Base-by-base conservation (phyloP, 2,329 filamentous ascomycete species). In the Penicillium crustosum region DNA sequence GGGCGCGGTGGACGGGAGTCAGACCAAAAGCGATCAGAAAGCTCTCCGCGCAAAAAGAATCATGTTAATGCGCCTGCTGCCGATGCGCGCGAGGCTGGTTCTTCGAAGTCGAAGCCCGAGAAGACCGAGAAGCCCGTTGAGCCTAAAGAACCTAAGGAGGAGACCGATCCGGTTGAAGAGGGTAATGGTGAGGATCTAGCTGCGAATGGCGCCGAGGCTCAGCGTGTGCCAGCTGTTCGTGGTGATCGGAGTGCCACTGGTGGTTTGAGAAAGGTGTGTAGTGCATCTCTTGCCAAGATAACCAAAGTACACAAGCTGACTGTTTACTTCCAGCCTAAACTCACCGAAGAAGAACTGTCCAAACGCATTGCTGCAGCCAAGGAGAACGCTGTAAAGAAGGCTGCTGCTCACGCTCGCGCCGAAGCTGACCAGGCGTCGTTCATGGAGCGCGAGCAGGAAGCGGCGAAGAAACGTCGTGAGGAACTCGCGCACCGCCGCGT, bases 361-460 rank as follows among this genome's bases (percentile, higher is more conserved):
- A 82, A 81, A 45, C 84, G 84, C 60, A 82, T 89, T 59, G 84
- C 82, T 8, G 78, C 80, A 36, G 88, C 87, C 65, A 81, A 81
- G 61, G 79, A 86, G 63, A 83, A 86, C 57, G 88, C 87, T 53
- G 82, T 82, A 6, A 79, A 82, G 49, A 78, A 84, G 15, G 79
- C 81, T 9, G 85, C 83, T 9, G 84, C 84, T 0, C 85, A 89
- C 67, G 83, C 82, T 1, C 81, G 85, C 27, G 85, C 86, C n/a
- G 84, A 89, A 75, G 85, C 85, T n/a, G 87, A 89, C 63, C 81
- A 83, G 53, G 85, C 85, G 3, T 83, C 81, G 0, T 89, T 87
- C 68, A 80, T 85, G 42, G 81, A 86, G 57, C 80, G 86, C n/a
- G 86, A 89, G 67, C 82, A 83, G 35, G 74, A 84, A 10, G 82